Percentiles rank a stretch among this genome's conserved stretches.
Conservation (phyloP, 345 rosid species). For the Psidium guajava region DNA sequence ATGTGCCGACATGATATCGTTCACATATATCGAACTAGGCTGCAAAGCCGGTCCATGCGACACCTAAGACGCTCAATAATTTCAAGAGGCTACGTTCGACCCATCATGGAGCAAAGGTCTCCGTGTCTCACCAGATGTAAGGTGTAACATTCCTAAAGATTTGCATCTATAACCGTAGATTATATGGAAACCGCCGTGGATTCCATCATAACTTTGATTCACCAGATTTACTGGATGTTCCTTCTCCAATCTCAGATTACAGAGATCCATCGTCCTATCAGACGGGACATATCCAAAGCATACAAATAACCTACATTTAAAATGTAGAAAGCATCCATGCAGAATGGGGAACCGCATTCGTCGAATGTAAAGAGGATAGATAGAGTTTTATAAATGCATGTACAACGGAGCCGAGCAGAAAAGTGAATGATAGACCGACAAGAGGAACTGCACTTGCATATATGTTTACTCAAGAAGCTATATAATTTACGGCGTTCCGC, state of each 20-base stretch:
- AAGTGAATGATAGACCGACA: not conserved
- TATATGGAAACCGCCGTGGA: not conserved
- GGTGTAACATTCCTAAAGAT: not conserved
- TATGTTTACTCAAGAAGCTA: not conserved
- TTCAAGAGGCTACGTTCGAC: not conserved
- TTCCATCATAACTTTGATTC: not conserved
- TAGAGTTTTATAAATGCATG: not conserved
- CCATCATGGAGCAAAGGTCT: not conserved
- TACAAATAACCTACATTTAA: not conserved
- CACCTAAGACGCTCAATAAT: not conserved
- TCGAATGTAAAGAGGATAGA: not conserved
- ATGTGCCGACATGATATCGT: not conserved
- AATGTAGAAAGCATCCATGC: not conserved
- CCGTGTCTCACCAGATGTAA: not conserved
- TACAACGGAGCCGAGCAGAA: not conserved
- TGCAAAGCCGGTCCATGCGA: not conserved
- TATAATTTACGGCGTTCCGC: not conserved
- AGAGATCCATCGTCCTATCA: not conserved
- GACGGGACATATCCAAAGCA: not conserved
- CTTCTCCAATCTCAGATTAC: not conserved
- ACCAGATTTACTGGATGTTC: not conserved
- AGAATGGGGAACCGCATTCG: not conserved
- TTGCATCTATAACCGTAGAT: not conserved
- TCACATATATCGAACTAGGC: not conserved
- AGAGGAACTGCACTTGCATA: conserved; percentile 17